Conservation (phyloP, 768 basidiomycete genomes). For the Obba rivulosa region DNA sequence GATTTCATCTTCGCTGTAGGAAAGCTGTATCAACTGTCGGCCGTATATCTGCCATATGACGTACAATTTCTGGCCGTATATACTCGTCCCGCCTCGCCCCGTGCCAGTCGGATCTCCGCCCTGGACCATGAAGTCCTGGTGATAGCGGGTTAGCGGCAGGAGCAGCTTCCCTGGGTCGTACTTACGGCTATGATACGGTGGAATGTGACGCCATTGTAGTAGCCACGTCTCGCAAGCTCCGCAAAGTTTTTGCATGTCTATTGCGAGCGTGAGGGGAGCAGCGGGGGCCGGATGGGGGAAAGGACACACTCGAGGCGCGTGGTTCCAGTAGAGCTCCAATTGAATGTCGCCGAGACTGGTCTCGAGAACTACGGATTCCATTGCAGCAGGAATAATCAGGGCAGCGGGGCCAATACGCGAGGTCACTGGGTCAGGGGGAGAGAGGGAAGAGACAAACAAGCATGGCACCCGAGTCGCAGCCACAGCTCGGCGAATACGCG, state of each 20-base stretch:
- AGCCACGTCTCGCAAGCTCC: conserved; percentile 85
- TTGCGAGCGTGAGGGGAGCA: conserved; percentile 9
- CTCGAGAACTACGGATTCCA: conserved; percentile 67
- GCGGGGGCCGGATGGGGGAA: neutral
- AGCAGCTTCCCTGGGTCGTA: conserved; percentile 1
- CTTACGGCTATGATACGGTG: conserved; percentile 87
- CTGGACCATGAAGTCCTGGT: conserved; percentile 95
- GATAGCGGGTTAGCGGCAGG: neutral
- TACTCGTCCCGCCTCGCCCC: conserved; percentile 85
- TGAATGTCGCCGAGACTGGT: conserved; percentile 84
- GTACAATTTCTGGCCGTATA: conserved; percentile 85
- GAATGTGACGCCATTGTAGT: conserved; percentile 87
- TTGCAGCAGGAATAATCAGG: conserved; percentile 1
- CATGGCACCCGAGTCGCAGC: neutral
- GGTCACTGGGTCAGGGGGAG: conserved; percentile 11
- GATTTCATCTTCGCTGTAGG: conserved; percentile 78
- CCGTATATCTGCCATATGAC: conserved; percentile 20
- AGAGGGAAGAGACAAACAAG: conserved; percentile 5
- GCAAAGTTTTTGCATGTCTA: conserved; percentile 96
- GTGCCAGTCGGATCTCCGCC: conserved; percentile 95
- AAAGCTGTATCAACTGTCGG: neutral
- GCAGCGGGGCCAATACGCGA: conserved; percentile 3
- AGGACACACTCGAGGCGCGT: conserved; percentile 64
- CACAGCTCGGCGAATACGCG: neutral
- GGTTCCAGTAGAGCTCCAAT: conserved; percentile 89